phyloP scores from a whole-genome alignment of 805 yeast species.

The Saturnispora hagleri region DNA sequence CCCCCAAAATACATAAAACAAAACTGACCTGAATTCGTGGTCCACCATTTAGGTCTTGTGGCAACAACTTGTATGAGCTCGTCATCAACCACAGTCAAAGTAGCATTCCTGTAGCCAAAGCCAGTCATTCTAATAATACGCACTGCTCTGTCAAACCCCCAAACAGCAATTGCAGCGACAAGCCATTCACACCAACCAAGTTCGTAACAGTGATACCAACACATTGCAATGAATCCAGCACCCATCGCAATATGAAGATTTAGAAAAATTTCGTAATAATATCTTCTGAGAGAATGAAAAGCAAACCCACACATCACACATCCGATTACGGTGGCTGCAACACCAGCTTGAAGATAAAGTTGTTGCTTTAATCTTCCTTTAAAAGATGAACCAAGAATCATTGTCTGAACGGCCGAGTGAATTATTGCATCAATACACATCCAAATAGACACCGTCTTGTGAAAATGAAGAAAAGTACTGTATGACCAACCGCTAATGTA shows the following conservation, averaged over 20 bases:
- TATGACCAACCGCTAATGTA: no score
- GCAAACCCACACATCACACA: slow-evolving; percentile 41
- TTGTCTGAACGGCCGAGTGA: slow-evolving; percentile 33
- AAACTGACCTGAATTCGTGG: slow-evolving; percentile 44
- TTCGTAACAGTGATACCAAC: slow-evolving; percentile 57
- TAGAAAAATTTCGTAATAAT: slow-evolving; percentile 51
- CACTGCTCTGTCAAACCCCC: slow-evolving; percentile 43
- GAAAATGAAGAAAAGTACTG: no score
- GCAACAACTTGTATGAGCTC: slow-evolving; percentile 37
- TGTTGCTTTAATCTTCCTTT: no score
- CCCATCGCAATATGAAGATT: no score
- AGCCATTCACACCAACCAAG: slow-evolving; percentile 26
- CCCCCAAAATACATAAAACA: slow-evolving; percentile 48
- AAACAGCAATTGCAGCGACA: slow-evolving; percentile 34
- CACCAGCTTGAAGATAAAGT: no score
- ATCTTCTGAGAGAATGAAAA: slow-evolving; percentile 39
- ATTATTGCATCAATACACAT: slow-evolving; percentile 30
- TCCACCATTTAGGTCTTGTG: slow-evolving; percentile 43
- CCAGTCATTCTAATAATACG: slow-evolving; percentile 29
- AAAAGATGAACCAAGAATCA: no score
- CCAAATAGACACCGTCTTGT: slow-evolving; percentile 55
- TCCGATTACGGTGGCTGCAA: slow-evolving; percentile 33
- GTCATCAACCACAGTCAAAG: slow-evolving; percentile 2
- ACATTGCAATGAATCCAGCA: slow-evolving; percentile 41
- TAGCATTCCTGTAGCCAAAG: slow-evolving; percentile 20